Evolutionary conservation across 2,329 filamentous ascomycete species (phyloP).

Genomic region (Rutstroemia sp.): DNA sequence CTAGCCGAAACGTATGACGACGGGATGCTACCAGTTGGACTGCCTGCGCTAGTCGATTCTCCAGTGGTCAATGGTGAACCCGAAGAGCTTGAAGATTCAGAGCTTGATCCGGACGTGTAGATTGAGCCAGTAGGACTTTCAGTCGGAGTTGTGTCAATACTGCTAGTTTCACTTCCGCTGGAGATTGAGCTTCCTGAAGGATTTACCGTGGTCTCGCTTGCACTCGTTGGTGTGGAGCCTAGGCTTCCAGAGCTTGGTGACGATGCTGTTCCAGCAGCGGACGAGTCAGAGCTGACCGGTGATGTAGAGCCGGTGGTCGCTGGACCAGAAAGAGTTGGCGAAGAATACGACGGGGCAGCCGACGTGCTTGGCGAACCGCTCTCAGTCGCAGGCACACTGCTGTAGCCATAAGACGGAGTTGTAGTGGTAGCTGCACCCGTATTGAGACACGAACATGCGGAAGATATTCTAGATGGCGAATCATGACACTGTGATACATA

Average conservation of each 20-base stretch:
- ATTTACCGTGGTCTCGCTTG: neutral
- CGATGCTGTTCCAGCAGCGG: neutral
- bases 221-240: neutral
- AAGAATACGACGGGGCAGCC: constrained; percentile 2
- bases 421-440: neutral
- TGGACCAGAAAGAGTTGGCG: neutral
- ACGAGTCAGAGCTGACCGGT: constrained; percentile 1
- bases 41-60: neutral
- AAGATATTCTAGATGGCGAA: constrained; percentile 19
- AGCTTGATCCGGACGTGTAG: neutral
- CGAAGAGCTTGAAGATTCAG: neutral
- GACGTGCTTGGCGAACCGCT: neutral
- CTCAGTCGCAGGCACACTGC: neutral
- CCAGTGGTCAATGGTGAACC: neutral
- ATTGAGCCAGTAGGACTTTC: neutral
- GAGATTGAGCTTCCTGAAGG: neutral
- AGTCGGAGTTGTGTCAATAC: neutral
- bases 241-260: neutral
- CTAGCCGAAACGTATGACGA: neutral
- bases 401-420: neutral
- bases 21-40: neutral
- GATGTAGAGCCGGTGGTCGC: neutral
- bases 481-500: constrained; percentile 20
- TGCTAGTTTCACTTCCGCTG: neutral
- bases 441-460: constrained; percentile 21